A percentile compares a stretch with the other conserved stretches of the same genome.
These are phyloP conservation scores for Brassica balearica DNA, from an alignment of 441 rosid species.

Conservation along the genomic window DNA sequence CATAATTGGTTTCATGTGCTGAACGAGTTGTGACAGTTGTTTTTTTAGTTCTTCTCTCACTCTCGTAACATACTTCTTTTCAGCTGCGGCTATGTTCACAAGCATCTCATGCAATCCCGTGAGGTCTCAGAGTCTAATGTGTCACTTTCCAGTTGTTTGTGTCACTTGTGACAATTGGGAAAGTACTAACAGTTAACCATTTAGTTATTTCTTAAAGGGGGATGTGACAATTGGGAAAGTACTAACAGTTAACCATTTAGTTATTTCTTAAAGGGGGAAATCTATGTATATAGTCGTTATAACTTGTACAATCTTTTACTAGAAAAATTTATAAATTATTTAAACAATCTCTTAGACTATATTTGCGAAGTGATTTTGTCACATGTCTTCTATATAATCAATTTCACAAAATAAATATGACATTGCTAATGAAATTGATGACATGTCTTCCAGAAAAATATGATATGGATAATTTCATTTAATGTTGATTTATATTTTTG, in stretches of 20 bases:
- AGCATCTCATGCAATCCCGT: conserved; percentile 44
- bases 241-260: background rate
- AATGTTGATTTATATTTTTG: no score
- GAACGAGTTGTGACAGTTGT: conserved; percentile 35
- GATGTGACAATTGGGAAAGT: conserved; percentile 22
- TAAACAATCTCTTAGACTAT: no score
- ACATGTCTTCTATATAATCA: no score
- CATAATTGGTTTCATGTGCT: conserved; percentile 43
- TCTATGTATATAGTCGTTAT: background rate
- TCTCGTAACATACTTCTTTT: conserved; percentile 25
- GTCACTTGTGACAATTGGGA: background rate
- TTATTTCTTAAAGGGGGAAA: conserved; percentile 2
- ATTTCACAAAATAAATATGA: no score
- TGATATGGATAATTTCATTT: no score
- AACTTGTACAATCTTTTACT: background rate
- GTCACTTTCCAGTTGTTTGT: conserved; percentile 41
- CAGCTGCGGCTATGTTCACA: conserved; percentile 40
- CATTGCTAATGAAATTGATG: no score
- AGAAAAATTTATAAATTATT: background rate
- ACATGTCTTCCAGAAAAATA: no score
- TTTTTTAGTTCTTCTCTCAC: conserved; percentile 7
- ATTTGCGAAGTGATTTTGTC: no score
- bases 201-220: no score
- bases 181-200: no score
- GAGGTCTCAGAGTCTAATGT: conserved; percentile 30